Conservation (phyloP, 371 early-diverging fungal species). For the Apophysomyces ossiformis region DNA sequence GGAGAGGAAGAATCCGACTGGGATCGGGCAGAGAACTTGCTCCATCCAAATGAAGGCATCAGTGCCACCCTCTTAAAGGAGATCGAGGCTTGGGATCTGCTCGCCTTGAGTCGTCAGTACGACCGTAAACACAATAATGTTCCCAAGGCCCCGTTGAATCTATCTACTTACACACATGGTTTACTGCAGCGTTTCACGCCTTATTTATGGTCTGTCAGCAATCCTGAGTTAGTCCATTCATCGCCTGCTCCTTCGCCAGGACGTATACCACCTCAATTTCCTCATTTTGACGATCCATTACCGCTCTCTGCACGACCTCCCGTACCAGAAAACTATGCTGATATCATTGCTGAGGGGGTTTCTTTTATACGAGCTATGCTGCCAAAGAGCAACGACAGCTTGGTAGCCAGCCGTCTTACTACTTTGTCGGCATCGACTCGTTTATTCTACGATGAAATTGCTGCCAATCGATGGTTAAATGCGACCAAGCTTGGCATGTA, state of each 20-base stretch:
- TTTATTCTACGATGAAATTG: slow-evolving; percentile 45
- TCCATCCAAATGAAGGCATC: slow-evolving; percentile 6
- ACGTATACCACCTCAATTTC: slow-evolving; percentile 10
- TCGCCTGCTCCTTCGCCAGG: slow-evolving; percentile 14
- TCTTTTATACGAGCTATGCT: slow-evolving; percentile 26
- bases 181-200: slow-evolving; percentile 36
- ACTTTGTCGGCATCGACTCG: slow-evolving; percentile 37
- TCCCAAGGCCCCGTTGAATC: slow-evolving; percentile 30
- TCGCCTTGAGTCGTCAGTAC: slow-evolving; percentile 29
- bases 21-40: slow-evolving; percentile 33
- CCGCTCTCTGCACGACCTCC: slow-evolving; percentile 31
- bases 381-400: neutral
- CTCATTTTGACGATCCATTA: slow-evolving; percentile 42
- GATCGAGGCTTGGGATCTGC: slow-evolving; percentile 41
- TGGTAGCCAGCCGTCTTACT: slow-evolving; percentile 38
- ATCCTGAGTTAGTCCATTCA: slow-evolving; percentile 15
- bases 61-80: slow-evolving; percentile 17
- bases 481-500: slow-evolving; percentile 64
- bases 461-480: slow-evolving; percentile 47
- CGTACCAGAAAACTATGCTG: slow-evolving; percentile 31
- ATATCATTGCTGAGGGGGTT: slow-evolving; percentile 29
- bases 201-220: slow-evolving; percentile 37
- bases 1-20: slow-evolving; percentile 45
- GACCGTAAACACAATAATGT: slow-evolving; percentile 32
- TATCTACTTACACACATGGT: slow-evolving; percentile 36